Conservation (phyloP, 2,329 filamentous ascomycete species). For the Pseudogymnoascus verrucosus region DNA sequence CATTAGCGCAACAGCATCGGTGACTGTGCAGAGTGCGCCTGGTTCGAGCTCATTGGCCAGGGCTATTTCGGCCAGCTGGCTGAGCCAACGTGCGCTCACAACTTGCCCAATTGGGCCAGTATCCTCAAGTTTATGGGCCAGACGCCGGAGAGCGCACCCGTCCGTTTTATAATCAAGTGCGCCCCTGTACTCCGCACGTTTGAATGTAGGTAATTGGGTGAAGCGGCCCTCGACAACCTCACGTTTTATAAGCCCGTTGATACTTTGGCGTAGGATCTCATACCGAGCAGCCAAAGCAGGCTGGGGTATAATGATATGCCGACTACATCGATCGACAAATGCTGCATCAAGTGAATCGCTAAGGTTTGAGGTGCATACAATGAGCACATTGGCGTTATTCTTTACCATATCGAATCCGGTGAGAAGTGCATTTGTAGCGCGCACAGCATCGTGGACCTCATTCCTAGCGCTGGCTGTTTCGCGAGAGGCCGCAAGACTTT, state of each 20-base stretch:
- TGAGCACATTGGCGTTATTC: slow-evolving; percentile 21
- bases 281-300: slow-evolving; percentile 22
- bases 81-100: neutral
- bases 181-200: neutral
- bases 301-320: slow-evolving; percentile 17
- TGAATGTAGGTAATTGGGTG: neutral
- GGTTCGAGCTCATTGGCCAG: neutral
- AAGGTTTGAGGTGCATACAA: slow-evolving; percentile 27
- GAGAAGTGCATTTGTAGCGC: slow-evolving; percentile 28
- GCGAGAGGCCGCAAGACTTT: slow-evolving; percentile 26
- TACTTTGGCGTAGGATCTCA: slow-evolving; percentile 21
- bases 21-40: neutral
- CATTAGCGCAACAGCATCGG: neutral
- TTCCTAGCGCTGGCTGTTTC: slow-evolving; percentile 17
- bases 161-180: neutral
- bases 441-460: slow-evolving; percentile 25
- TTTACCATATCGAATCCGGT: slow-evolving; percentile 24
- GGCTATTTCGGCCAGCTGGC: neutral
- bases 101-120: neutral
- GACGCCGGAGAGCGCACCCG: neutral
- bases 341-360: slow-evolving; percentile 22
- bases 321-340: slow-evolving; percentile 24
- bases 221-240: too few relatives aligned
- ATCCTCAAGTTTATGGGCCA: neutral
- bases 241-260: slow-evolving; percentile 19